Percentiles rank a stretch among this genome's conserved stretches.
phyloP scores from a whole-genome alignment of 345 rosid genomes.

The Populus davidiana region DNA sequence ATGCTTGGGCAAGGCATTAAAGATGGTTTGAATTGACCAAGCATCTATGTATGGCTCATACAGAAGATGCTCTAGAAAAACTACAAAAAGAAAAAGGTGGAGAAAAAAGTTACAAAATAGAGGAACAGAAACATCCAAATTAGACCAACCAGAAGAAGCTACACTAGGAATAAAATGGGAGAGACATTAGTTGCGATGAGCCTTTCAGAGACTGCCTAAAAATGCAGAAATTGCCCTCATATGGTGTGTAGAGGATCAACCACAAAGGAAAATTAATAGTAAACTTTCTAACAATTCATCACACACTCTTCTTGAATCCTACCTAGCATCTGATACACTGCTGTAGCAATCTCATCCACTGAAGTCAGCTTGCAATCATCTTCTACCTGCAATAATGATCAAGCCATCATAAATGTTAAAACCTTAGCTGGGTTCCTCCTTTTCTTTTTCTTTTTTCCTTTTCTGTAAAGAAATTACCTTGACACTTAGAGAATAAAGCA shows the following conservation, averaged over 20 bases:
- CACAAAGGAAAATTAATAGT: not conserved
- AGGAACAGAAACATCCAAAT: conserved; percentile 12
- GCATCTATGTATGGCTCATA: conserved; percentile 12
- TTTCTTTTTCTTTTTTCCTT: too few relatives aligned
- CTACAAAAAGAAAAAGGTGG: not conserved
- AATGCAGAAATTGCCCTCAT: conserved; percentile 16
- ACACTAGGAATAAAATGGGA: conserved; percentile 12
- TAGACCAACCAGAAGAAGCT: conserved; percentile 1
- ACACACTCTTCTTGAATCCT: conserved; percentile 54
- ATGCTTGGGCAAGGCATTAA: conserved; percentile 5
- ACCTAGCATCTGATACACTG: conserved; percentile 58
- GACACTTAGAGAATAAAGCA: conserved; percentile 71
- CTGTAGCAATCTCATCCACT: conserved; percentile 72
- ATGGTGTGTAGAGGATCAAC: not conserved
- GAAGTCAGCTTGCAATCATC: conserved; percentile 74
- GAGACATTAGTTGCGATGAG: conserved; percentile 19
- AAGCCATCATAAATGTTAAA: not conserved
- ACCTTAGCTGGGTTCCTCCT: not conserved
- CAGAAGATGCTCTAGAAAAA: not conserved
- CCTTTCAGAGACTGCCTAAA: conserved; percentile 22
- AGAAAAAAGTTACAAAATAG: not conserved
- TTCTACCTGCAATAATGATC: conserved; percentile 60
- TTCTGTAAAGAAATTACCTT: conserved; percentile 46
- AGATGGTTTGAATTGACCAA: conserved; percentile 24
- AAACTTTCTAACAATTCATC: not conserved